phyloP scores from a whole-genome alignment of 805 yeast genomes.

The Saccharomyces kudriavzevii region DNA sequence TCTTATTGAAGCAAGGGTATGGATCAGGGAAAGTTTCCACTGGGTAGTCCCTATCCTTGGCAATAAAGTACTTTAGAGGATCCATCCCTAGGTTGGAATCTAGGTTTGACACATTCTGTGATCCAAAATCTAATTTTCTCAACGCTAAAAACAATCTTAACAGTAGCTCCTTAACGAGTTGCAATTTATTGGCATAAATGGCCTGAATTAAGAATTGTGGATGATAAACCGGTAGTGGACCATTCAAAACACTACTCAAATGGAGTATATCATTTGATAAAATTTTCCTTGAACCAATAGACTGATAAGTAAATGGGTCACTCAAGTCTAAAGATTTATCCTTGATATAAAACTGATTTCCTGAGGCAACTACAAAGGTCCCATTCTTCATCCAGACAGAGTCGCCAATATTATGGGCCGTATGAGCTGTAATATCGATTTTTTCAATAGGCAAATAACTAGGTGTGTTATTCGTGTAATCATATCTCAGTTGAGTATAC shows the following conservation, averaged over 20 bases:
- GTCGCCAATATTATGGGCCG: slow-evolving; percentile 80
- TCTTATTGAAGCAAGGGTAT: slow-evolving; percentile 34
- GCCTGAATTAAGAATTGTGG: slow-evolving; percentile 81
- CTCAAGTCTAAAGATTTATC: slow-evolving; percentile 56
- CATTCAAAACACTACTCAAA: slow-evolving; percentile 70
- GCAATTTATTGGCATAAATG: slow-evolving; percentile 51
- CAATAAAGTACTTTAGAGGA: slow-evolving; percentile 19
- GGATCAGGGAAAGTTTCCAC: slow-evolving; percentile 31
- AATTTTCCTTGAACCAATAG: slow-evolving; percentile 53
- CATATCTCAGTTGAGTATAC: slow-evolving; percentile 78
- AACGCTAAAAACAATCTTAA: slow-evolving; percentile 44
- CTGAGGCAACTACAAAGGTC: slow-evolving; percentile 72
- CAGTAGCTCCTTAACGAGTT: slow-evolving; percentile 49
- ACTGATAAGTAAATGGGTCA: slow-evolving; percentile 44
- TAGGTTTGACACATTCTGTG: slow-evolving; percentile 25
- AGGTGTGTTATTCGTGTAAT: slow-evolving; percentile 74
- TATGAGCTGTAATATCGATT: slow-evolving; percentile 60
- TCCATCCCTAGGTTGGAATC: slow-evolving; percentile 29
- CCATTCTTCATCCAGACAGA: slow-evolving; percentile 81
- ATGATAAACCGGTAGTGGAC: slow-evolving; percentile 83
- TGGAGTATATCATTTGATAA: slow-evolving; percentile 51
- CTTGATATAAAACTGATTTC: slow-evolving; percentile 80
- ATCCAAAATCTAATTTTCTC: slow-evolving; percentile 44
- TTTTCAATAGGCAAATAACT: slow-evolving; percentile 69
- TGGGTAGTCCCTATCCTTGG: slow-evolving; percentile 20